phyloP scores from a whole-genome alignment of 2,329 filamentous ascomycete genomes.

The Delphinella strobiligena region DNA sequence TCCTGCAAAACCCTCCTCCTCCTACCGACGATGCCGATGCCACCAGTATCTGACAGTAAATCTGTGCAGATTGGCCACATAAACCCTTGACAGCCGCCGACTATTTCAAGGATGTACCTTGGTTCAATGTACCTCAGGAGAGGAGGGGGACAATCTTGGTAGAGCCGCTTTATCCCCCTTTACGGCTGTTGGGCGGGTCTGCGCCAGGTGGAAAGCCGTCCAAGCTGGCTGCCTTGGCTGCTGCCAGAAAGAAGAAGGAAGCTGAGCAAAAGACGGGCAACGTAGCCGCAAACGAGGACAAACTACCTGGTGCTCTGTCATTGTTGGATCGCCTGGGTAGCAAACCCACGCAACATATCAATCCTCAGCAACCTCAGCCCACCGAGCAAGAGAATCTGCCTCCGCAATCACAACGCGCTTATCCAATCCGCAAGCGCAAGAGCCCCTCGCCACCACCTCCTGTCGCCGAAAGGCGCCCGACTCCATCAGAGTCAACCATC shows the following conservation, averaged over 20 bases:
- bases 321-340: constrained; percentile 32
- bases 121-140: constrained; percentile 59
- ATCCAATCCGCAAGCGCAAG: constrained; percentile 8
- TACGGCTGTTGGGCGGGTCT: constrained; percentile 66
- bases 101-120: constrained; percentile 77
- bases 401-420: background rate
- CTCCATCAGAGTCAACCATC: constrained; percentile 1
- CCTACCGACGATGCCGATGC: background rate
- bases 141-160: constrained; percentile 50
- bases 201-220: constrained; percentile 74
- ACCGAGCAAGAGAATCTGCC: background rate
- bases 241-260: constrained; percentile 72
- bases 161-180: constrained; percentile 45
- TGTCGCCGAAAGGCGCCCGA: constrained; percentile 4
- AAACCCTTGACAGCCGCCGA: constrained; percentile 29
- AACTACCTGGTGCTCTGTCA: constrained; percentile 20
- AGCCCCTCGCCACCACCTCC: constrained; percentile 9
- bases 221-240: constrained; percentile 82
- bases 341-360: constrained; percentile 10
- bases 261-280: constrained; percentile 51
- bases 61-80: background rate
- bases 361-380: background rate
- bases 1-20: background rate
- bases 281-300: constrained; percentile 13
- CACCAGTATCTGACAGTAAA: background rate